Base-by-base conservation (phyloP, 306 rosid species). In the Dalbergia cochinchinensis region DNA sequence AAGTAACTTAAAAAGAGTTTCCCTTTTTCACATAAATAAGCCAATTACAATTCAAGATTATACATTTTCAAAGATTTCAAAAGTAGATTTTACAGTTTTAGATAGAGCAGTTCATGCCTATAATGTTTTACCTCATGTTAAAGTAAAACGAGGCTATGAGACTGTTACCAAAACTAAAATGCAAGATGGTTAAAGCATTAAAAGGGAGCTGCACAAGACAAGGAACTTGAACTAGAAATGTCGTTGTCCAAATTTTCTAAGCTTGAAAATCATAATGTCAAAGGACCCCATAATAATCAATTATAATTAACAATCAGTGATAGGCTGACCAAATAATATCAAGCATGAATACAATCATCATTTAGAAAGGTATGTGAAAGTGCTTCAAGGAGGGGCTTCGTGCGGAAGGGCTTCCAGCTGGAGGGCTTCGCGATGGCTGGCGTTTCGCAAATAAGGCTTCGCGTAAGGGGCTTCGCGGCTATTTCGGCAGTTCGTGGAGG, bases 221-320 rank as follows among this genome's bases (percentile, higher is more conserved):
- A 3, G 68, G 5, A 62, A 34, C 11, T 33, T 33, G 68, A 33
- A 0, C 68, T 3, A 6, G 57, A 48, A 78, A 26, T 31, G 47
- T 55, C 69, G 45, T 16, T 26, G 76, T 19, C 73, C 74, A 77
- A 39, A 34, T 48, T 63, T 14, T 63, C 48, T n/a, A 74, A 44
- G 60, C 26, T 6, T 5, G 66, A 44, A 45, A 11, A 69, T 68
- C 41, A 59, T 69, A 45, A 18, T 44, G 74, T 26, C 51, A 45
- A n/a, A 62, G 60, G 71, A 16, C 59, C 60, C 18, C 20, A 41
- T 57, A 22, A 69, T 14, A 12, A 69, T 13, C 61, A 47, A 69
- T 14, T 45, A 15, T 6, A 12, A 47, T 48, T 0, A 9, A 7
- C 5, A 41, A 48, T 48, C 12, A 15, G 7, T 37, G 2, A 37